These are phyloP conservation scores for Plasmodium berghei DNA, from an alignment of 169 alveolate species.

Conservation along the genomic window DNA sequence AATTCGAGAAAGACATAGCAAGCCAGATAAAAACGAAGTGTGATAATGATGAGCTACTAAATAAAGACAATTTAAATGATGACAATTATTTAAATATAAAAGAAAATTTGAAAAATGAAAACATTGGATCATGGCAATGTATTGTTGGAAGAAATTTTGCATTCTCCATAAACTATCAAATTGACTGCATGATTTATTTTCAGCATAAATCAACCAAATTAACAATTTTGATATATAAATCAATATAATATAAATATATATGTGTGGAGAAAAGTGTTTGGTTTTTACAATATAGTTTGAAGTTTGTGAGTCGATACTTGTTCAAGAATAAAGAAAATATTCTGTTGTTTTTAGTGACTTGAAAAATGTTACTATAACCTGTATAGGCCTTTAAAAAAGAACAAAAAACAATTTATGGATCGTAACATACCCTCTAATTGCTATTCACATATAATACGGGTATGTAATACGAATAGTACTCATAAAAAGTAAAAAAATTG, in stretches of 20 bases:
- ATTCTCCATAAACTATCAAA: constrained; percentile 64
- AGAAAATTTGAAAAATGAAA: constrained; percentile 60
- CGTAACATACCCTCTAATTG: too few species aligned
- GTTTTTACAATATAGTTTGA: too few species aligned
- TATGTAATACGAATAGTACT: too few species aligned
- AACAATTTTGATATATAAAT: constrained; percentile 53
- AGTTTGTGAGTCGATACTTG: too few species aligned
- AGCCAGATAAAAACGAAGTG: constrained; percentile 70
- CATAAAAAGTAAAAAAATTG: too few species aligned
- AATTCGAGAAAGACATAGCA: constrained; percentile 71
- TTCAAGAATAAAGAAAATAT: too few species aligned
- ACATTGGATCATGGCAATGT: constrained; percentile 76
- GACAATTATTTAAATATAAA: constrained; percentile 17
- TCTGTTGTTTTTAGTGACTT: too few species aligned
- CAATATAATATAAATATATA: constrained; percentile 3
- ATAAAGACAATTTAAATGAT: constrained; percentile 59
- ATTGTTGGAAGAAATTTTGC: constrained; percentile 76
- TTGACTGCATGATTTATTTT: constrained; percentile 65
- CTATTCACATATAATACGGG: too few species aligned
- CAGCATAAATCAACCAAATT: constrained; percentile 51
- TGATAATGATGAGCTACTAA: constrained; percentile 68
- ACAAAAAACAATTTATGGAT: too few species aligned
- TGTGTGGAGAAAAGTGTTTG: not conserved
- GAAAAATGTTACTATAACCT: too few species aligned
- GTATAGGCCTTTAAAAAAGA: too few species aligned